Percentiles rank a stretch among this genome's conserved stretches.
Conservation (phyloP, 768 basidiomycete genomes). For the Dentipellis fragilis region DNA sequence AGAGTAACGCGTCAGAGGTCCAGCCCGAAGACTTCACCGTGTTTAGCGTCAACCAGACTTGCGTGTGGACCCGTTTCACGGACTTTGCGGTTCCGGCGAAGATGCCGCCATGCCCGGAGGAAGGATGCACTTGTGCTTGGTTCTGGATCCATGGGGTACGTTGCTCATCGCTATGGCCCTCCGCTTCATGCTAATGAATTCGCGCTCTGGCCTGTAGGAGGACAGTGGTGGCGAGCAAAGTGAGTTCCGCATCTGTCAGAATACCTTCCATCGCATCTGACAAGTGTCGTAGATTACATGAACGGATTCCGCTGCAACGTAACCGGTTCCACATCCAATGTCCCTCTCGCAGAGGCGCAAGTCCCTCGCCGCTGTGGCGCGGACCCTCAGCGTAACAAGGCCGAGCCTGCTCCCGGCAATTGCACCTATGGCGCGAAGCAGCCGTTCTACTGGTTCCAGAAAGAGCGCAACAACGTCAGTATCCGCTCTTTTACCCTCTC, state of each 20-base stretch:
- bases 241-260: conserved; percentile 19
- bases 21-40: conserved; percentile 62
- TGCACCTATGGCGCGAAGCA: conserved; percentile 68
- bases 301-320: conserved; percentile 64
- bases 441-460: conserved; percentile 63
- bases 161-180: not conserved
- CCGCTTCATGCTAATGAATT: not conserved
- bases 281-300: conserved; percentile 46
- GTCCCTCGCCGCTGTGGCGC: conserved; percentile 58
- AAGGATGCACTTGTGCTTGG: conserved; percentile 60
- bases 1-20: conserved; percentile 43
- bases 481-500: not conserved
- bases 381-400: conserved; percentile 38
- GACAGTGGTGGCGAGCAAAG: conserved; percentile 57
- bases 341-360: conserved; percentile 43
- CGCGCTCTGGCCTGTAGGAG: conserved; percentile 18
- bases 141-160: conserved; percentile 62
- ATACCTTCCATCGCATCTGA: not conserved
- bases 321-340: conserved; percentile 39
- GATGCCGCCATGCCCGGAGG: conserved; percentile 60
- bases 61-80: conserved; percentile 63
- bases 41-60: conserved; percentile 68
- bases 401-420: conserved; percentile 39
- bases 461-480: conserved; percentile 51
- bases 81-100: conserved; percentile 55